phyloP scores from a whole-genome alignment of 1,284 basidiomycete genomes.

The Cryptococcus deneoformans region DNA sequence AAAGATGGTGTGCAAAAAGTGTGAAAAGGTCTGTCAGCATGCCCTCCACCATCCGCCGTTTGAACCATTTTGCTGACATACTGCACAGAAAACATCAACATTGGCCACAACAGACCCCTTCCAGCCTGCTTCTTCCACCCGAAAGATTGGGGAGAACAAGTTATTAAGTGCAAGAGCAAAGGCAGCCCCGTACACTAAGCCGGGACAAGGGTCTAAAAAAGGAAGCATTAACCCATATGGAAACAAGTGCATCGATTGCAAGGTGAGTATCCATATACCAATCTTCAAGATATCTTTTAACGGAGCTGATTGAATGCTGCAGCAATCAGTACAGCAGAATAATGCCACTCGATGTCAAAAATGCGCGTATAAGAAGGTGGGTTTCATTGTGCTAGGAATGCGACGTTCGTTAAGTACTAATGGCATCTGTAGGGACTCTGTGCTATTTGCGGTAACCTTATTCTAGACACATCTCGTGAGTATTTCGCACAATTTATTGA shows the following conservation, averaged over 20 bases:
- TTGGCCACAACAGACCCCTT: slow-evolving; percentile 45
- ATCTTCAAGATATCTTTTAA: neutral
- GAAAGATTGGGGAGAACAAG: slow-evolving; percentile 51
- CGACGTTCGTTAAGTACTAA: neutral
- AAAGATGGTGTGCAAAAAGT: slow-evolving; percentile 51
- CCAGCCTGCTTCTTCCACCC: slow-evolving; percentile 44
- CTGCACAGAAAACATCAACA: slow-evolving; percentile 44
- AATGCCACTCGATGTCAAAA: slow-evolving; percentile 48
- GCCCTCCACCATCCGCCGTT: neutral
- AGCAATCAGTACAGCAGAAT: slow-evolving; percentile 43
- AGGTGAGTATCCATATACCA: slow-evolving; percentile 22
- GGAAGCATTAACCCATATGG: slow-evolving; percentile 41
- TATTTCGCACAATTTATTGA: neutral
- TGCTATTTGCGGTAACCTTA: slow-evolving; percentile 47
- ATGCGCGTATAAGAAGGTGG: slow-evolving; percentile 50
- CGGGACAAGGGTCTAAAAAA: slow-evolving; percentile 23
- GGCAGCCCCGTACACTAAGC: slow-evolving; percentile 39
- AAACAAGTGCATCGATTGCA: slow-evolving; percentile 50
- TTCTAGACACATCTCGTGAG: slow-evolving; percentile 43
- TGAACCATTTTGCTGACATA: neutral
- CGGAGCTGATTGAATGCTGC: neutral
- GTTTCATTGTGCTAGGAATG: neutral
- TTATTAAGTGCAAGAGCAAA: slow-evolving; percentile 39
- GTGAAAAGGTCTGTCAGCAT: slow-evolving; percentile 48
- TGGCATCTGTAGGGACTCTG: slow-evolving; percentile 34